phyloP scores from a whole-genome alignment of 306 rosid species.

The Mimosa pudica region DNA sequence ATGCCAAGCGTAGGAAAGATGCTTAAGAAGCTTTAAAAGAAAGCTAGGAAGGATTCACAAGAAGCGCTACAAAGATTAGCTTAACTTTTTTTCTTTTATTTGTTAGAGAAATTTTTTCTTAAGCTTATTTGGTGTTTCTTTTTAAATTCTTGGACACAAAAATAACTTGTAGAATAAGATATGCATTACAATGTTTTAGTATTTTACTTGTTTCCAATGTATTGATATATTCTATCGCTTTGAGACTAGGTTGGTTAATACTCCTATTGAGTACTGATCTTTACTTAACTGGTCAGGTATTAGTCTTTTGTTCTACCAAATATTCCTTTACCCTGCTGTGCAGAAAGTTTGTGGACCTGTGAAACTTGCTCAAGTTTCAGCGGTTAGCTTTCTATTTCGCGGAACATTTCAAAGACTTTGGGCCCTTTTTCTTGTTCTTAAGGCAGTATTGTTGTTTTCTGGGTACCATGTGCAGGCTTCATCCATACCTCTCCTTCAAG shows the following conservation, averaged over 20 bases:
- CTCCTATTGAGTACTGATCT: background rate
- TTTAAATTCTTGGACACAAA: background rate
- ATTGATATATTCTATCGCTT: background rate
- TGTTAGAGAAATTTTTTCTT: too few relatives aligned
- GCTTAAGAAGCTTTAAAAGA: too few relatives aligned
- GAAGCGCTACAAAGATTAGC: too few relatives aligned
- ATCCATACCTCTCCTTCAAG: slow-evolving; percentile 66
- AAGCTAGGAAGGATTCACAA: too few relatives aligned
- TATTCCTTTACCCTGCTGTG: slow-evolving; percentile 50
- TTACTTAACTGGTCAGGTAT: slow-evolving; percentile 50
- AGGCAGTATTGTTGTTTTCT: background rate
- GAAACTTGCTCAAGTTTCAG: slow-evolving; percentile 45
- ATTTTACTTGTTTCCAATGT: background rate
- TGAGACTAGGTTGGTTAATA: background rate
- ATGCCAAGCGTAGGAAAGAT: background rate
- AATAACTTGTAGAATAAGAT: background rate
- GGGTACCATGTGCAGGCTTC: slow-evolving; percentile 47
- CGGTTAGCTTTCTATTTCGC: slow-evolving; percentile 49
- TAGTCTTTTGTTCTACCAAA: slow-evolving; percentile 59
- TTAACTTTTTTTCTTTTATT: too few relatives aligned
- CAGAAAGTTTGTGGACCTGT: slow-evolving; percentile 62
- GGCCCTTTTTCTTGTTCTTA: background rate
- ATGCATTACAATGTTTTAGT: background rate
- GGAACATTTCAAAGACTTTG: background rate
- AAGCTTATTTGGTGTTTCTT: too few relatives aligned